phyloP scores from a whole-genome alignment of 768 basidiomycete genomes.

The Kwoniella sp. region DNA sequence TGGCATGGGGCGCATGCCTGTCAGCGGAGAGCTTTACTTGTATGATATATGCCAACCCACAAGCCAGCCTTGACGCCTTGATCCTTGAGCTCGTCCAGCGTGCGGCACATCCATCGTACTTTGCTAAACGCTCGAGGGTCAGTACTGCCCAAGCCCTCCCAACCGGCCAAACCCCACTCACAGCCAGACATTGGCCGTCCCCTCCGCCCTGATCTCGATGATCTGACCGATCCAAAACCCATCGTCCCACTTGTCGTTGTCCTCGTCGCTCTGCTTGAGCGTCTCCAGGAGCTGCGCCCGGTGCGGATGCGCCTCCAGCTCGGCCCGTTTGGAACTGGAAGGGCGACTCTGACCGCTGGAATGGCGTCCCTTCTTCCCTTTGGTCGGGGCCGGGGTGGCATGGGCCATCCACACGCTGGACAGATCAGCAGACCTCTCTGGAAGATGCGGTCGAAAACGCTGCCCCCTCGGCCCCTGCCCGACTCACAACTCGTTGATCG shows the following conservation, averaged over 20 bases:
- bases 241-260: background rate
- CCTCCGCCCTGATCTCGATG: conserved; percentile 21
- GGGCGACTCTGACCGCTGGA: too few relatives aligned
- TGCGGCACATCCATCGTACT: conserved; percentile 21
- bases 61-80: conserved; percentile 2
- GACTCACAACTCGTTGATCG: conserved; percentile 6
- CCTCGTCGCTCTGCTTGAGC: background rate
- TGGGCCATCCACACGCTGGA: conserved; percentile 15
- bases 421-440: background rate
- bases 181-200: conserved; percentile 19
- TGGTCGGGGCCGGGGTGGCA: background rate
- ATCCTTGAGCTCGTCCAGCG: conserved; percentile 6
- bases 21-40: background rate
- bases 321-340: too few relatives aligned
- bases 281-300: too few relatives aligned
- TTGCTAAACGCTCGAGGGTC: conserved; percentile 1
- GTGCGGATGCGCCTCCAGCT: too few relatives aligned
- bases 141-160: background rate
- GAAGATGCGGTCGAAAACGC: too few relatives aligned
- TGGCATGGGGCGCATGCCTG: background rate
- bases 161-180: conserved; percentile 1
- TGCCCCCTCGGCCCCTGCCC: too few relatives aligned
- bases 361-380: too few relatives aligned
- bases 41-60: conserved; percentile 5
- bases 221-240: conserved; percentile 19